Evolutionary conservation across 768 basidiomycete genomes (phyloP).

Genomic region (Tulasnella sp.): DNA sequence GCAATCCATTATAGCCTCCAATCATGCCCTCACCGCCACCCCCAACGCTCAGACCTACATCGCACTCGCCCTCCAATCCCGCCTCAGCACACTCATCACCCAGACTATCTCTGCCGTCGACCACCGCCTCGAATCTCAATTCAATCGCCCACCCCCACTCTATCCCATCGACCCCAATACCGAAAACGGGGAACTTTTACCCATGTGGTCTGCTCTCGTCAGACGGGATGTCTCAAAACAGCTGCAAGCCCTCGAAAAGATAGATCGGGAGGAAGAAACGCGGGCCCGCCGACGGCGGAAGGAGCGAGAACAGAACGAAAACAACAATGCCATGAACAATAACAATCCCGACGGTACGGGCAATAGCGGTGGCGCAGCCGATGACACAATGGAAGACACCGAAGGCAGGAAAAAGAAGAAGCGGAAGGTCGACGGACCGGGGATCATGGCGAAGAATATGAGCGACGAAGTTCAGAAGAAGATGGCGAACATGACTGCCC

Average conservation of each 20-base stretch:
- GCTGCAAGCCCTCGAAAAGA: slow-evolving; percentile 59
- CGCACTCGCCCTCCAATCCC: slow-evolving; percentile 64
- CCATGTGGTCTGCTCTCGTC: slow-evolving; percentile 77
- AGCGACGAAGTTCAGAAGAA: slow-evolving; percentile 86
- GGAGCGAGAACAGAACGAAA: slow-evolving; percentile 52
- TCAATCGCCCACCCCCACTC: slow-evolving; percentile 51
- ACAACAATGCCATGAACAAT: slow-evolving; percentile 37
- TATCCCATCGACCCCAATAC: slow-evolving; percentile 41
- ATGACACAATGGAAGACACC: slow-evolving; percentile 44
- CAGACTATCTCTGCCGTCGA: slow-evolving; percentile 56
- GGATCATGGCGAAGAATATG: slow-evolving; percentile 81
- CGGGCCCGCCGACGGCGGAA: slow-evolving; percentile 64
- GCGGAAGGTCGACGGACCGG: slow-evolving; percentile 74
- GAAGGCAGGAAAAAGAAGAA: slow-evolving; percentile 57
- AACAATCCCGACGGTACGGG: slow-evolving; percentile 47
- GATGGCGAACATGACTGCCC: slow-evolving; percentile 82
- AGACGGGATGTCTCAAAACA: slow-evolving; percentile 74
- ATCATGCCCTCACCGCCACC: slow-evolving; percentile 56
- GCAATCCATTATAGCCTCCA: slow-evolving; percentile 30
- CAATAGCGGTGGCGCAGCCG: slow-evolving; percentile 26
- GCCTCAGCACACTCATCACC: slow-evolving; percentile 58
- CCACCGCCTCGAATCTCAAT: slow-evolving; percentile 63
- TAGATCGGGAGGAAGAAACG: slow-evolving; percentile 77
- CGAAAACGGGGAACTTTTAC: slow-evolving; percentile 27
- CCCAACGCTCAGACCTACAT: slow-evolving; percentile 70